phyloP scores from a whole-genome alignment of 169 alveolate genomes.

The Cryptosporidium baileyi region DNA sequence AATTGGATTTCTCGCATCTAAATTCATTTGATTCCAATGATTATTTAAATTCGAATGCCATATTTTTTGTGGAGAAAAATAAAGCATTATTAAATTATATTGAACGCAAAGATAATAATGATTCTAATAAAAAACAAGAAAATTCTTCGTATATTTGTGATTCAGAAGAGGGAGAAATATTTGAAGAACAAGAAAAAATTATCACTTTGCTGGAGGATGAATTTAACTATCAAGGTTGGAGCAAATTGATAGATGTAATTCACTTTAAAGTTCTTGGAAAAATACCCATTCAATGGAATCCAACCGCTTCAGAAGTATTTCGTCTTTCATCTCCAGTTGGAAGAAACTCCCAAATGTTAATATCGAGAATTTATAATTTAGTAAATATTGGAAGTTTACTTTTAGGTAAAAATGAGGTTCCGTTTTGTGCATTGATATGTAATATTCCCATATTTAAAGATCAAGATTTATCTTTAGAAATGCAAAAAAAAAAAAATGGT shows the following conservation, averaged over 20 bases:
- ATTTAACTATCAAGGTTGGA: neutral
- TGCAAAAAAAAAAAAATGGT: neutral
- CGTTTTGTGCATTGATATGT: neutral
- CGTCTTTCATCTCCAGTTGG: slow-evolving; percentile 54
- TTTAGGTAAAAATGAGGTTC: slow-evolving; percentile 17
- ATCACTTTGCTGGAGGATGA: slow-evolving; percentile 2
- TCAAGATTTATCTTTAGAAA: neutral
- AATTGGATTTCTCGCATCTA: slow-evolving; percentile 15
- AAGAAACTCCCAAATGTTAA: neutral
- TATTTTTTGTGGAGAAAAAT: neutral
- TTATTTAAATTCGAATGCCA: neutral
- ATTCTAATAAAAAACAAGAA: neutral
- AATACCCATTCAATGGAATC: slow-evolving; percentile 28
- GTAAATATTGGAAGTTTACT: slow-evolving; percentile 4
- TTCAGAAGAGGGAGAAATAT: slow-evolving; percentile 59
- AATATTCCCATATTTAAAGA: neutral
- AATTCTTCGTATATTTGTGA: neutral
- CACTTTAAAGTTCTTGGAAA: neutral
- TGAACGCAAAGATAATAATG: neutral
- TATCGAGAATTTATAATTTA: neutral
- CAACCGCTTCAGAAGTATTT: slow-evolving; percentile 17
- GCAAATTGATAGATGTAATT: slow-evolving; percentile 1
- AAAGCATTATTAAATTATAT: neutral
- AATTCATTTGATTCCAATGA: neutral
- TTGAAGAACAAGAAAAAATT: slow-evolving; percentile 23